phyloP scores from a whole-genome alignment of 2,329 filamentous ascomycete species.

The Acephala macrosclerotiorum region DNA sequence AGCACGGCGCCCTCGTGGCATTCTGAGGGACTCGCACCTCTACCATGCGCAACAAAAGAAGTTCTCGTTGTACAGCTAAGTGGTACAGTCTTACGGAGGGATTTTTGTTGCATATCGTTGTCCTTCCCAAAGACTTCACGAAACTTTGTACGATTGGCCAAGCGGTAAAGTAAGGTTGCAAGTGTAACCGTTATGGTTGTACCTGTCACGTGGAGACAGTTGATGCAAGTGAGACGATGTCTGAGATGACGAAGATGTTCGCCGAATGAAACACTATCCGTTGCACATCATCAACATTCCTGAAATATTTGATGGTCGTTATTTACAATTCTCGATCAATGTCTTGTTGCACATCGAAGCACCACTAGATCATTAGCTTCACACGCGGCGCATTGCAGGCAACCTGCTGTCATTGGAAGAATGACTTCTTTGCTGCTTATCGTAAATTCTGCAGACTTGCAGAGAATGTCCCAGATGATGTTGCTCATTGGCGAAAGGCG shows the following conservation, averaged over 20 bases:
- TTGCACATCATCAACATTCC: constrained; percentile 4
- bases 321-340: too few species aligned
- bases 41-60: not conserved
- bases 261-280: not conserved
- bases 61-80: not conserved
- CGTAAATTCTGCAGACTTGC: too few species aligned
- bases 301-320: not conserved
- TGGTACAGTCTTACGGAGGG: not conserved
- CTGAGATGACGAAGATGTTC: not conserved
- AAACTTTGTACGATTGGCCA: not conserved
- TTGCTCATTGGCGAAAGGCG: not conserved
- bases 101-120: not conserved
- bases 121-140: not conserved
- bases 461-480: not conserved
- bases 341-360: too few species aligned
- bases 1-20: not conserved
- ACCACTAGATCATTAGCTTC: too few species aligned
- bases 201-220: not conserved
- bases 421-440: too few species aligned
- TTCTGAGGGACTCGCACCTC: not conserved
- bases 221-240: not conserved
- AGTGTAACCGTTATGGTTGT: not conserved
- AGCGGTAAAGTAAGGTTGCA: not conserved
- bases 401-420: too few species aligned
- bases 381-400: too few species aligned